Evolutionary conservation across 805 yeast genomes (phyloP), one percentile per base, ranked within the genome.

Genomic region (Teunomyces gatunensis): DNA sequence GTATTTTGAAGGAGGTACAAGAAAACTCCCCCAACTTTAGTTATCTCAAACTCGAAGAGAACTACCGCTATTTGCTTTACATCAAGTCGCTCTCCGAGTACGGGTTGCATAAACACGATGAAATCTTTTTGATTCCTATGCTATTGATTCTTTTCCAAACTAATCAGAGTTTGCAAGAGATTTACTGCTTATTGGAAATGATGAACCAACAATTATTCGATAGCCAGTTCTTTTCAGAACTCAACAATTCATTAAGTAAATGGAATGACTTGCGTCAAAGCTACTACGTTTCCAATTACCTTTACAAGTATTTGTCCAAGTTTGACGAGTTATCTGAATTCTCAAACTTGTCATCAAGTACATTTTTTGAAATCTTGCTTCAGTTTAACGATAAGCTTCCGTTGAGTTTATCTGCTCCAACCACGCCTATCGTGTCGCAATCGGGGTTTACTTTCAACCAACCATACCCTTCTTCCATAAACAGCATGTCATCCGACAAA

Each of bases 331-430:
- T 60, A 39, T 52, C 58, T 15, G 76, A 73, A 51, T 72, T 72
- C 53, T 67, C 63, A 21, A 53, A 58, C 39, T 57, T 73, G 42
- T 65, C 57, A 48, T 56, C 67, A 1, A 61, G 51, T 13, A 51
- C 53, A 5, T 55, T 73, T 12, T 69, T 69, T 47, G 73, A 69
- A 46, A 55, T 72, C 27, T 39, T 71, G 10, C 47, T 58, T 32
- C 76, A 71, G 48, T 53, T 71, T n/a, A 71, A 70, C 55, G 78
- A 73, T 55, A 63, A 63, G 42, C 57, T 71, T 36, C 77, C 78
- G 0, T 62, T 73, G 51, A 71, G 77, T 58, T 57, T 71, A 30
- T 68, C 74, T 15, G 76, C 78, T 3, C 75, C 77, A 6, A 64
- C 74, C 2, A 73, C 77, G 3, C 77, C 78, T 17, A 58, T 70